Evolutionary conservation across 768 basidiomycete species (phyloP), one percentile per base, ranked within the genome.

Genomic region (Epithele typhae): DNA sequence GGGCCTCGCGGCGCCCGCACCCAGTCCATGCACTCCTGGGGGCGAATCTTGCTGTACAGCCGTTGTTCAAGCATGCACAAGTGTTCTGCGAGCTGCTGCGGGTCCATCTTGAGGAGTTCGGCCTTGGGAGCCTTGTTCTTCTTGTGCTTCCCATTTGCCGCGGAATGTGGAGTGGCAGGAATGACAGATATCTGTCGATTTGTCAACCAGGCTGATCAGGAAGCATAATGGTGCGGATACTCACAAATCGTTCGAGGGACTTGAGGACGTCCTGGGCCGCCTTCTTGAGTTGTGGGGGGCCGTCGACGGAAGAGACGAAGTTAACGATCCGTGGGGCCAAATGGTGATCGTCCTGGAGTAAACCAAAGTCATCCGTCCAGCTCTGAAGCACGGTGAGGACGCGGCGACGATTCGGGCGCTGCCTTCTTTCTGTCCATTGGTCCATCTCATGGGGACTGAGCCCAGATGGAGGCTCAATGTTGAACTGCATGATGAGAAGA

Each of bases 21-120:
- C 63, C 88, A 88, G 27, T 69, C 61, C 25, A 95, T 69, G 62
- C 87, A 95, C 57, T 94, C 90, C 34, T 78, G 78, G 6, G 80
- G 74, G 8, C 77, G 76, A 46, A 93, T 78, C 59, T 79, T 81
- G 49, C 70, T 65, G 63, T 92, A 95, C 5, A 83, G 69, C 30
- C 72, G 66, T 45, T 75, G 79, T 61, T 94, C 89, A 51, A 82
- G 69, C 37, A 93, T 66, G n/a, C 84, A 81, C 36, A 95, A 70
- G 56, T 94, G 91, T 35, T 91, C 80, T 0, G 91, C 91, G 25
- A 95, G 58, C 45, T 84, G 79, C 18, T 74, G 59, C 1, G 88
- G 74, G 54, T 87, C 82, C 48, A 87, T 70, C 53, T 79, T 77
- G 11, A 79, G 60, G 15, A 93, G 62, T 40, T 87, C 85, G 53